Base-by-base conservation (phyloP, 1,139 yeast genomes). In the Debaryomyces nepalensis region DNA sequence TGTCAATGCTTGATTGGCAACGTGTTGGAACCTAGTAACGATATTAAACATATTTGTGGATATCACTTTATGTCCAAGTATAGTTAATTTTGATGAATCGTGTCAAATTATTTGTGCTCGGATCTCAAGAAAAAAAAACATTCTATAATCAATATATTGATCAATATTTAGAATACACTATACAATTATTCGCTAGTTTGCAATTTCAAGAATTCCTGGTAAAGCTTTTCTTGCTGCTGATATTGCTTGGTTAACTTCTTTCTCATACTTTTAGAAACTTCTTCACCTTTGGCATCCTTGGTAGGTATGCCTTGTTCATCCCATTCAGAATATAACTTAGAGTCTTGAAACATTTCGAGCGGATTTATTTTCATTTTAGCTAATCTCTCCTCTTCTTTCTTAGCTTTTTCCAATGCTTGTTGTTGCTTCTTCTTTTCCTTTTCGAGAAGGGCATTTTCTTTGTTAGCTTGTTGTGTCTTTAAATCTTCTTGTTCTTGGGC, bases 301-400 rank as follows among this genome's bases (percentile, higher is more conserved):
- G 82, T 73, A 11, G 99, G 99, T 18, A 93, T 47, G 1, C 99
- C 99, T 27, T 74, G 66, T 22, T 77, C 91, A 58, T 93, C 98
- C 87, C 95, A 93, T 56, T 79, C 87, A 6, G 80, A 65, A 61
- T 80, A 93, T 42, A 77, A 70, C 4, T 59, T 45, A n/a, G 52
- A 47, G 44, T 78, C 78, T 55, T 74, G 77, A 67, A 91, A 93
- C 80, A 93, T 64, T 18, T 87, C 91, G 31, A 61, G 48, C 1
- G 98, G 97, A 5, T 81, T 63, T 5, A 84, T 54, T 57, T 81
- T 83, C 54, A 93, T 87, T 64, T 83, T 86, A 45, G 76, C 90
- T 33, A 77, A 58, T 53, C 82, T 75, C 54, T 86, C 91, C 42
- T 68, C 70, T 55, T 84, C 90, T 59, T 82, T 84, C 52, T 75